These are phyloP conservation scores for Globisporangium acanthophoron DNA, from an alignment of 352 stramenopile genomes.

Conservation along the genomic window DNA sequence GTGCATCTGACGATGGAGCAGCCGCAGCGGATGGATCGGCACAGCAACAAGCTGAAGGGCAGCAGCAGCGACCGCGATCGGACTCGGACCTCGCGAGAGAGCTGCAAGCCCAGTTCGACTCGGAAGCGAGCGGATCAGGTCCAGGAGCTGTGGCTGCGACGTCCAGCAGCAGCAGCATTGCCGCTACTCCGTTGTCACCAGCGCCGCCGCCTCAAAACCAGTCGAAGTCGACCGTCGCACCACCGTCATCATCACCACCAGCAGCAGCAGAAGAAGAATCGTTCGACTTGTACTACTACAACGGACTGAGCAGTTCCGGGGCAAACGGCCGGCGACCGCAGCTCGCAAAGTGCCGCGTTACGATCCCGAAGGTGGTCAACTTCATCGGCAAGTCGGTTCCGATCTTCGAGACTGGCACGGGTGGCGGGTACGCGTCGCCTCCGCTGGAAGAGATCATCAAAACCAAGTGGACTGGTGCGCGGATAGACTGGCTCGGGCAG, in stretches of 20 bases:
- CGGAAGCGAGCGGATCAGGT: constrained; percentile 19
- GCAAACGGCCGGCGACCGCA: constrained; percentile 16
- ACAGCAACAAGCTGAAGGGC: not conserved
- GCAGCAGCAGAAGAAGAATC: constrained; percentile 4
- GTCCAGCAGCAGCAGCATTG: not conserved
- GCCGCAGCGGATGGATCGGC: not conserved
- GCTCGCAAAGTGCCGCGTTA: constrained; percentile 39
- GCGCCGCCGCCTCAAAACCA: not conserved
- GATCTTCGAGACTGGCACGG: constrained; percentile 32
- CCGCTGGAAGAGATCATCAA: constrained; percentile 75
- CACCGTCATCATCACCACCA: not conserved
- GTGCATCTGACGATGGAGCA: not conserved
- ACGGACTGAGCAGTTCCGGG: constrained; percentile 18
- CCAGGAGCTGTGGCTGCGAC: not conserved
- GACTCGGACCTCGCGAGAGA: constrained; percentile 70
- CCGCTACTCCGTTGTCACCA: not conserved
- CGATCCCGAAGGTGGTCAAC: constrained; percentile 23
- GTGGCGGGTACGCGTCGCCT: constrained; percentile 38
- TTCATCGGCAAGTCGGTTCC: constrained; percentile 70
- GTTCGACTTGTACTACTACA: constrained; percentile 46
- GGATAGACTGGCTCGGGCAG: constrained; percentile 42
- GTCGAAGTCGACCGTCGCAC: not conserved
- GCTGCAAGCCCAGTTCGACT: constrained; percentile 72
- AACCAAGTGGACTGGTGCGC: constrained; percentile 61
- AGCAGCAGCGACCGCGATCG: constrained; percentile 30